Conservation (phyloP, 2,329 filamentous ascomycete species). For the Ophiostoma triangulosporum region DNA sequence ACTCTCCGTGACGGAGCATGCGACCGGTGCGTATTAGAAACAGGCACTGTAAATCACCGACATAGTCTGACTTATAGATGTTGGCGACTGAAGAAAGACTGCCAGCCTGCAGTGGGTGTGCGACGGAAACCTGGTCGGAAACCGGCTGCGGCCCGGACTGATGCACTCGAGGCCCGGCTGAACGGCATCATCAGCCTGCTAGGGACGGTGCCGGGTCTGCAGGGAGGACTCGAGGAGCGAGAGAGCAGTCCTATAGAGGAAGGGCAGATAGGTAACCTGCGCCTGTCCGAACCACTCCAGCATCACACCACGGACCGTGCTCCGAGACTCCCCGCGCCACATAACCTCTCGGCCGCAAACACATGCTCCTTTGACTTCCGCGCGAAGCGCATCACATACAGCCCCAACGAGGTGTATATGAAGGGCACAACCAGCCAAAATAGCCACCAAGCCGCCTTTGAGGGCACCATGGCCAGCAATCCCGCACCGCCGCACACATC, state of each 20-base stretch:
- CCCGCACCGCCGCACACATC: background rate
- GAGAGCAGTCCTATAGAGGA: background rate
- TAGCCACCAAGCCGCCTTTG: background rate
- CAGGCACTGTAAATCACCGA: too few species aligned
- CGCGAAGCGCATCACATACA: background rate
- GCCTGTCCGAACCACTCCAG: background rate
- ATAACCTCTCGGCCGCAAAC: background rate
- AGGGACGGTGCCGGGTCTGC: background rate
- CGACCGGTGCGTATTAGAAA: conserved; percentile 7
- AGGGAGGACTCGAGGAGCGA: background rate
- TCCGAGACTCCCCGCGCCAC: background rate
- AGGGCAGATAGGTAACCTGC: background rate
- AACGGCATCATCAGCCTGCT: conserved; percentile 7
- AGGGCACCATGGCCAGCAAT: background rate
- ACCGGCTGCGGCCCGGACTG: conserved; percentile 4
- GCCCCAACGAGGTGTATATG: conserved; percentile 1
- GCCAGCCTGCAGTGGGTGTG: conserved; percentile 4
- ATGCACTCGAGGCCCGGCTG: conserved; percentile 7
- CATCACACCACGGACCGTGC: background rate
- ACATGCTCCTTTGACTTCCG: background rate
- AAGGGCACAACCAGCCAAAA: background rate
- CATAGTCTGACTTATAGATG: conserved; percentile 1
- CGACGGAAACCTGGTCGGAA: conserved; percentile 8
- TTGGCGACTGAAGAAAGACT: conserved; percentile 6
- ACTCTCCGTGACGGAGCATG: conserved; percentile 2